These are phyloP conservation scores for Marasmius sp. DNA, from an alignment of 1,284 basidiomycete species.

Conservation along the genomic window DNA sequence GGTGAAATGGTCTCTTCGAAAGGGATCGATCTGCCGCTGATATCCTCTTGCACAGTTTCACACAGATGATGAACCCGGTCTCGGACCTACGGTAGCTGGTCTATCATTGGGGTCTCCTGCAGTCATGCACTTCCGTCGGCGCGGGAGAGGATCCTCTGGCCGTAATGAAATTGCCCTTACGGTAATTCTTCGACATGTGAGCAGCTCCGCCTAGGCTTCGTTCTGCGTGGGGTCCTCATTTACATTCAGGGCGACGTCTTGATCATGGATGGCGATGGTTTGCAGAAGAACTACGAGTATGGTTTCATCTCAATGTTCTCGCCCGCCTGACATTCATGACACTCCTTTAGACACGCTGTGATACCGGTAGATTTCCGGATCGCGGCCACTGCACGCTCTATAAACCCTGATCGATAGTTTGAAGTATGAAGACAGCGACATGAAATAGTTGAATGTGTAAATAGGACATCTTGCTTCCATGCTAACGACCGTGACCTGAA, in stretches of 20 bases:
- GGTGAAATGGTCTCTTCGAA: slow-evolving; percentile 23
- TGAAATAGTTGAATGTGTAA: not conserved
- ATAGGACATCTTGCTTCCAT: not conserved
- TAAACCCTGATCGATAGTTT: slow-evolving; percentile 19
- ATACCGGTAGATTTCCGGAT: slow-evolving; percentile 48
- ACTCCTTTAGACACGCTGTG: slow-evolving; percentile 41
- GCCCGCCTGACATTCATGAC: not conserved
- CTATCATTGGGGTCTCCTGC: slow-evolving; percentile 72
- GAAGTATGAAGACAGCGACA: not conserved
- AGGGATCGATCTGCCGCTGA: not conserved
- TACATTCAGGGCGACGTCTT: slow-evolving; percentile 65
- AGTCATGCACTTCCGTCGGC: slow-evolving; percentile 69
- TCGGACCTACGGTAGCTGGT: slow-evolving; percentile 71
- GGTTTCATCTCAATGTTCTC: slow-evolving; percentile 17
- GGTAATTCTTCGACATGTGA: slow-evolving; percentile 65
- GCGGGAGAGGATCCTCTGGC: slow-evolving; percentile 33
- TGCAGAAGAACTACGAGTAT: slow-evolving; percentile 73
- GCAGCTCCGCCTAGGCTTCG: slow-evolving; percentile 18
- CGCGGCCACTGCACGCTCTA: slow-evolving; percentile 48
- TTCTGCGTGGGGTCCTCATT: not conserved
- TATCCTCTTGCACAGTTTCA: slow-evolving; percentile 59
- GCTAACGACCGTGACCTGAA: not conserved
- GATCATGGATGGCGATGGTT: slow-evolving; percentile 67
- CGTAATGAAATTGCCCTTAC: slow-evolving; percentile 42
- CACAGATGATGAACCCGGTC: slow-evolving; percentile 69